Evolutionary conservation across 2,329 filamentous ascomycete genomes (phyloP).

Genomic region (Pyrenophora teres): DNA sequence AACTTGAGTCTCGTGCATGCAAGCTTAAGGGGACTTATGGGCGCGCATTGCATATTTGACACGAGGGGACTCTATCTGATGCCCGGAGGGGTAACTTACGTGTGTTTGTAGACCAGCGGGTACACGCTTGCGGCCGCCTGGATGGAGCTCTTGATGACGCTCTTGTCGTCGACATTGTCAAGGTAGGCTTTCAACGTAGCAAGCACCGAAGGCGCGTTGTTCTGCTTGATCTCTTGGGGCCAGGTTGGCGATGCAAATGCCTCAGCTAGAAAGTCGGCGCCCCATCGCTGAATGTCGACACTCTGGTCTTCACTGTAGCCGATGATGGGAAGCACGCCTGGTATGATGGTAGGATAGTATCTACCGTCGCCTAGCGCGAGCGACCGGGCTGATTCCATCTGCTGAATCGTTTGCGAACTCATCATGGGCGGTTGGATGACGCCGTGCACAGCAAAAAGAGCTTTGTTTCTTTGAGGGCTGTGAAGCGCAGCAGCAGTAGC

Average conservation of each 20-base stretch:
- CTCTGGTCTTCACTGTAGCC: constrained; percentile 65
- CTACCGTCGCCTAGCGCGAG: constrained; percentile 84
- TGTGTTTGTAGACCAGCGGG: constrained; percentile 87
- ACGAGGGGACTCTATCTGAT: constrained; percentile 29
- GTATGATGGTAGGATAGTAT: constrained; percentile 90
- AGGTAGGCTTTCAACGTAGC: constrained; percentile 66
- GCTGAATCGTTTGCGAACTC: constrained; percentile 60
- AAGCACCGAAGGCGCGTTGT: constrained; percentile 75
- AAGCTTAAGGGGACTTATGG: constrained; percentile 19
- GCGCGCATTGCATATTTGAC: constrained; percentile 22
- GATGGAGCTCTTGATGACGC: constrained; percentile 83
- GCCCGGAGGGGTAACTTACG: constrained; percentile 66
- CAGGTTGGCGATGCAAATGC: constrained; percentile 92
- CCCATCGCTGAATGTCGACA: constrained; percentile 90
- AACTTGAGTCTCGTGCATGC: constrained; percentile 20
- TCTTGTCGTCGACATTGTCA: constrained; percentile 68
- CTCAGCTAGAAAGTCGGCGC: constrained; percentile 92
- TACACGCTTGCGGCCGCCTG: constrained; percentile 93
- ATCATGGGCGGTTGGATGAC: constrained; percentile 24
- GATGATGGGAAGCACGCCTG: constrained; percentile 90
- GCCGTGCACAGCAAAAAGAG: constrained; percentile 23
- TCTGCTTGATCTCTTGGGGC: constrained; percentile 76
- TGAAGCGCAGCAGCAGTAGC: constrained; percentile 13
- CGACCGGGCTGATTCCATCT: constrained; percentile 87
- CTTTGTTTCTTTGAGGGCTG: constrained; percentile 30